phyloP scores from a whole-genome alignment of 371 early-diverging fungal genomes.

The Mucor piriformis region DNA sequence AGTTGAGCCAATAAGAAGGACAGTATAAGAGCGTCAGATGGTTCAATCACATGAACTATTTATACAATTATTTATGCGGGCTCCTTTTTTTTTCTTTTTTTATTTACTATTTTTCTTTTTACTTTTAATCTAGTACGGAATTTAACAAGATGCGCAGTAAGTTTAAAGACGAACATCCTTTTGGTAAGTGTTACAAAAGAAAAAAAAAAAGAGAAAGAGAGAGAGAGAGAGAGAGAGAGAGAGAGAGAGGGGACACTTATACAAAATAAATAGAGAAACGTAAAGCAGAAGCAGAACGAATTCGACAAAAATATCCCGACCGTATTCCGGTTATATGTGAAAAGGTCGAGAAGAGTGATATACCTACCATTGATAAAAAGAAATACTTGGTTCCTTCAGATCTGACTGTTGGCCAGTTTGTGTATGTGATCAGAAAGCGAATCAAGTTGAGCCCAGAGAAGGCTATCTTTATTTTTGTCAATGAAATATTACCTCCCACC shows the following conservation, averaged over 20 bases:
- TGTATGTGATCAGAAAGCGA: slow-evolving; percentile 93
- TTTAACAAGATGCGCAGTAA: slow-evolving; percentile 74
- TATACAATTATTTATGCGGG: slow-evolving; percentile 10
- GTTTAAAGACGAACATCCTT: slow-evolving; percentile 96
- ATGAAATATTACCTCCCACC: slow-evolving; percentile 91
- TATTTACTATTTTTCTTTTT: slow-evolving; percentile 1
- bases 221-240: neutral
- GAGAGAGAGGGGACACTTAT: neutral
- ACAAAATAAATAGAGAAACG: slow-evolving; percentile 75
- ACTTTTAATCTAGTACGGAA: slow-evolving; percentile 16
- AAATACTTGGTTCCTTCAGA: slow-evolving; percentile 98
- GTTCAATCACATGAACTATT: neutral
- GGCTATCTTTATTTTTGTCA: slow-evolving; percentile 98
- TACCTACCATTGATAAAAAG: slow-evolving; percentile 96
- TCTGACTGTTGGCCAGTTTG: slow-evolving; percentile 97
- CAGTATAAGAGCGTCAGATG: neutral
- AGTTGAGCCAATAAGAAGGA: neutral
- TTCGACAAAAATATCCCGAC: slow-evolving; percentile 96
- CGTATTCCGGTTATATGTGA: slow-evolving; percentile 96
- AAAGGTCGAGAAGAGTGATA: slow-evolving; percentile 95
- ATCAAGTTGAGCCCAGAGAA: slow-evolving; percentile 94
- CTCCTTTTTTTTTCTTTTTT: slow-evolving; percentile 2
- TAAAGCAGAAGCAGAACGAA: slow-evolving; percentile 95
- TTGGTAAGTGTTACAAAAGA: slow-evolving; percentile 64
- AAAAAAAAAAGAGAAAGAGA: neutral